Percentiles rank a stretch among this genome's conserved stretches.
Evolutionary conservation across 768 basidiomycete genomes (phyloP).

Genomic region (Termitomyces sp.): DNA sequence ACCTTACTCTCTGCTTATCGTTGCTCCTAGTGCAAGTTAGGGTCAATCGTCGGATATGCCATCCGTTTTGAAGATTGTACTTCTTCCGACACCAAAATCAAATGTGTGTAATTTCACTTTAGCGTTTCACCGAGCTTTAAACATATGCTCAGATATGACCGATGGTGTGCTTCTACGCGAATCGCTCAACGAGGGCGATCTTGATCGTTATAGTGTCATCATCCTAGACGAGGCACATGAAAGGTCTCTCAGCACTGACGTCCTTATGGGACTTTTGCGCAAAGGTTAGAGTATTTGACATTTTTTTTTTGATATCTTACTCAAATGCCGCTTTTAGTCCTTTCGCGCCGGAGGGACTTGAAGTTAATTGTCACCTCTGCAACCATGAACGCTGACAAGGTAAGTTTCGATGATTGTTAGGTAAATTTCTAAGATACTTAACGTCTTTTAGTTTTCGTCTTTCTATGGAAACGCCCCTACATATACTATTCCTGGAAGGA

Average conservation of each 20-base stretch:
- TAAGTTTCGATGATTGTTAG: conserved; percentile 20
- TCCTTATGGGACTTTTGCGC: conserved; percentile 91
- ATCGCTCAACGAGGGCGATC: conserved; percentile 96
- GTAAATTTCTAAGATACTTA: not conserved
- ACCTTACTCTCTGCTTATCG: not conserved
- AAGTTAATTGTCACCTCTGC: conserved; percentile 98
- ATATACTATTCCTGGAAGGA: conserved; percentile 88
- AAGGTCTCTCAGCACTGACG: conserved; percentile 94
- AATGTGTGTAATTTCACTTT: conserved; percentile 53
- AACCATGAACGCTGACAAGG: conserved; percentile 99
- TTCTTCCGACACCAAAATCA: conserved; percentile 89
- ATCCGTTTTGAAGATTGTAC: conserved; percentile 99
- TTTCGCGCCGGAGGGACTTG: conserved; percentile 87
- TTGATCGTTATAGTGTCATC: conserved; percentile 94
- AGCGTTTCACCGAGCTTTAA: not conserved
- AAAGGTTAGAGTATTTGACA: conserved; percentile 61
- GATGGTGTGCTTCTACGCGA: conserved; percentile 98
- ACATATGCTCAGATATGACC: conserved; percentile 75
- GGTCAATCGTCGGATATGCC: conserved; percentile 88
- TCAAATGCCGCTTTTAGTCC: conserved; percentile 36
- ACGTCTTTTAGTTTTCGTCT: conserved; percentile 64
- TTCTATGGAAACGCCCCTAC: conserved; percentile 96
- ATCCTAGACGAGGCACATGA: conserved; percentile 99
- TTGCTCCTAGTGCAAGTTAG: conserved; percentile 69
- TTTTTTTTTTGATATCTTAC: not conserved